Conservation (phyloP, 768 basidiomycete species). For the Pisolithus albus region DNA sequence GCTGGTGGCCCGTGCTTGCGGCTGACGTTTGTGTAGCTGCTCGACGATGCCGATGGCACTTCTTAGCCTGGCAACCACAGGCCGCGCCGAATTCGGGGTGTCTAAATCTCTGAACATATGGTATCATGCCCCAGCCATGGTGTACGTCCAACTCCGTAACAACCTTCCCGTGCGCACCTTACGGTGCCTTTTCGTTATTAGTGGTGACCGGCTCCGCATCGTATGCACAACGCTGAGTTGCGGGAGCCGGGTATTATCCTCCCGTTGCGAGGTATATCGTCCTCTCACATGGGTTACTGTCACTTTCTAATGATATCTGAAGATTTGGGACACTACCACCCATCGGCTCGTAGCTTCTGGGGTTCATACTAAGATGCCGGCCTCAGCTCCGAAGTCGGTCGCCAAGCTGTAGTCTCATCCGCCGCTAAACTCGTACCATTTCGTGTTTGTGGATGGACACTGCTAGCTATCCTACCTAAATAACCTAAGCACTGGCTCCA, state of each 20-base stretch:
- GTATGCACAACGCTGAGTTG: conserved; percentile 46
- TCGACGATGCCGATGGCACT: conserved; percentile 37
- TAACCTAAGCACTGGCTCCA: neutral
- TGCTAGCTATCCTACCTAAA: neutral
- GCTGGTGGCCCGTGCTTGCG: neutral
- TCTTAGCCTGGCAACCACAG: conserved; percentile 20
- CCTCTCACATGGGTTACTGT: neutral
- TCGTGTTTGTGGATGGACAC: no score
- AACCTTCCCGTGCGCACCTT: neutral
- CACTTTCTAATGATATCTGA: neutral
- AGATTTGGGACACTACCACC: conserved; percentile 54
- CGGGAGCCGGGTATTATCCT: conserved; percentile 41
- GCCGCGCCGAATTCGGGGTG: conserved; percentile 30
- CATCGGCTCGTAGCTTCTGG: conserved; percentile 50
- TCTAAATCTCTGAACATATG: conserved; percentile 48
- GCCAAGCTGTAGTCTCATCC: conserved; percentile 3
- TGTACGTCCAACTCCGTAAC: conserved; percentile 23
- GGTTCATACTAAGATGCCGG: conserved; percentile 49
- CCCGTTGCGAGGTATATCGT: conserved; percentile 40
- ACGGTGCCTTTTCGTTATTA: conserved; percentile 12
- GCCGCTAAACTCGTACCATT: no score
- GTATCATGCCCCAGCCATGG: conserved; percentile 49
- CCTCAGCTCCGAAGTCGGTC: conserved; percentile 23
- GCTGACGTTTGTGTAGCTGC: neutral
- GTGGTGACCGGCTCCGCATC: conserved; percentile 45